Evolutionary conservation across 1,284 basidiomycete species (phyloP), one percentile per base, ranked within the genome.

Genomic region (Ustilago lituana): DNA sequence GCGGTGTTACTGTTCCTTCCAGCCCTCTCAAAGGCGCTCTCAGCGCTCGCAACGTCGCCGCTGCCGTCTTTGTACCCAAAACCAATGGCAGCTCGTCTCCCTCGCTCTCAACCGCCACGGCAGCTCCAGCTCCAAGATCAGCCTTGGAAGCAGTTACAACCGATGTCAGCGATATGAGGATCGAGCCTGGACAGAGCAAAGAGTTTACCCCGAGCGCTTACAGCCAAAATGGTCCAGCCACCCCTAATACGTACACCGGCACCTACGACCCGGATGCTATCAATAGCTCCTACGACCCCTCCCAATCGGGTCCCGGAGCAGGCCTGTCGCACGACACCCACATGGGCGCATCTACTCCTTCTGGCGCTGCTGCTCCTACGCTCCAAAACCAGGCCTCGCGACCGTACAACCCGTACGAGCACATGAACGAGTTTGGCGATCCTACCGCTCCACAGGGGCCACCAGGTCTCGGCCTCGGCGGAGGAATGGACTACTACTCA

Each of bases 61-160:
- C 75, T 10, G 70, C 75, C 24, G 77, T 77, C 19, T 78, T 78
- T 38, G 74, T 78, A 7, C 77, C 77, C 32, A 78, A 78, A 56
- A 41, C 47, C 35, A 51, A 60, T 24, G 60, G 62, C 3, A 39
- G 63, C 38, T 67, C 72, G 12, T 59, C 63, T 23, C 63, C 57
- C 22, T 54, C 65, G 15, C 37, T 56, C 26, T 54, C 62, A 1
- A 50, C 58, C 2, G 35, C 61, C 9, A 45, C 59, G 8, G 26
- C 67, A 8, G 35, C 45, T 35, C 45, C 51, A 24, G 26, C 49
- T 19, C 36, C 54, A 3, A 46, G 47, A 19, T 40, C 54, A 19
- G 48, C 45, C 9, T 35, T 56, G 31, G 56, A 64, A 33, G 48
- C 45, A 29, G 54, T 56, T 32, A 48, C 62, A 10, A 47, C 39